A percentile compares a stretch with the other conserved stretches of the same genome.
Evolutionary conservation across 805 yeast species (phyloP).

Genomic region (Hanseniaspora valbyensis): DNA sequence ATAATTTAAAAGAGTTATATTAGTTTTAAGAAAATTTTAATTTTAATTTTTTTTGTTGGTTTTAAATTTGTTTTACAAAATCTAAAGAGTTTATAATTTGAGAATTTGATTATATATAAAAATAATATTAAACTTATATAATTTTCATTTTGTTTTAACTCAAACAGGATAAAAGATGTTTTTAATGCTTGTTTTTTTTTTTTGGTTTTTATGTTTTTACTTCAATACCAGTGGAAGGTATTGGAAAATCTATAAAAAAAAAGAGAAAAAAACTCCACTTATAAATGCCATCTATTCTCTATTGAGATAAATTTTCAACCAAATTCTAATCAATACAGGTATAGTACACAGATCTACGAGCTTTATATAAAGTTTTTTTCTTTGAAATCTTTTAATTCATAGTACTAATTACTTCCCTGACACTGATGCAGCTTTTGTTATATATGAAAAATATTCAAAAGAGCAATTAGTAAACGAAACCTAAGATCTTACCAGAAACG

Average conservation of each 20-base stretch:
- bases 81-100: background rate
- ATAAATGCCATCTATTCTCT: constrained; percentile 16
- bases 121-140: too few relatives aligned
- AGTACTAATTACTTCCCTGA: constrained; percentile 3
- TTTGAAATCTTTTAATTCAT: constrained; percentile 4
- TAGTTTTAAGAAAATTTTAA: background rate
- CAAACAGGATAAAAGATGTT: background rate
- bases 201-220: background rate
- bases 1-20: background rate
- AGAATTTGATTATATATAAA: background rate
- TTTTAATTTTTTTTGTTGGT: background rate
- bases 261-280: constrained; percentile 13
- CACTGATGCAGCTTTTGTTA: background rate
- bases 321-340: constrained; percentile 16
- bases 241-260: background rate
- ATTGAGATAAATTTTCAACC: constrained; percentile 15
- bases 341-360: constrained; percentile 15
- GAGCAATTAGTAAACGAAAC: constrained; percentile 74
- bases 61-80: too few relatives aligned
- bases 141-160: background rate
- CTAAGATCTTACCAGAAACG: constrained; percentile 97
- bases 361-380: constrained; percentile 11
- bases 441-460: background rate
- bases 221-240: background rate
- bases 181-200: background rate